These are phyloP conservation scores for Diplocarpon mali DNA, from an alignment of 2,329 filamentous ascomycete genomes.

Conservation along the genomic window DNA sequence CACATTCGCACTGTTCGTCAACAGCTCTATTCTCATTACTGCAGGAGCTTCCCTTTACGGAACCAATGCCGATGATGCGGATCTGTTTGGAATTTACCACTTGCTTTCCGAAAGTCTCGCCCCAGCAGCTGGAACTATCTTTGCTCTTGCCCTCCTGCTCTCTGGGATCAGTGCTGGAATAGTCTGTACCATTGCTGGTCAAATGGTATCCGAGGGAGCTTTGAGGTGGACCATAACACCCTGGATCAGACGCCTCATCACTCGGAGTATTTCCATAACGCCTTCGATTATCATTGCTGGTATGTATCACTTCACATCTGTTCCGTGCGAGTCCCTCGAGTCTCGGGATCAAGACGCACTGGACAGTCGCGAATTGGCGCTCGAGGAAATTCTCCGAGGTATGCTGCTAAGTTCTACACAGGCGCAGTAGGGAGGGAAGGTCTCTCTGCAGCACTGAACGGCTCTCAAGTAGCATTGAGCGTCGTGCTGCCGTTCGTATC, in stretches of 20 bases:
- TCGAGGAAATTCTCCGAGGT: too few relatives aligned
- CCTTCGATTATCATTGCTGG: slow-evolving; percentile 70
- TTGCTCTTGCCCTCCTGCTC: slow-evolving; percentile 69
- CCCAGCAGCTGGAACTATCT: slow-evolving; percentile 69
- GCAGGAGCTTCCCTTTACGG: slow-evolving; percentile 66
- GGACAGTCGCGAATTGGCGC: too few relatives aligned
- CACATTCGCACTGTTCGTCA: slow-evolving; percentile 76
- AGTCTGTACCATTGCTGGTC: slow-evolving; percentile 79
- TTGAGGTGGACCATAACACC: slow-evolving; percentile 63
- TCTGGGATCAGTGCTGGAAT: slow-evolving; percentile 75
- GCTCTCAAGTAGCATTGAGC: slow-evolving; percentile 66
- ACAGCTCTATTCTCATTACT: slow-evolving; percentile 71
- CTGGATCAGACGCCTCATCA: slow-evolving; percentile 69
- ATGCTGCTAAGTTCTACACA: too few relatives aligned
- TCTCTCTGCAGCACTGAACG: slow-evolving; percentile 61
- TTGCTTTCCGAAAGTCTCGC: slow-evolving; percentile 58
- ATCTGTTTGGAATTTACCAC: slow-evolving; percentile 74
- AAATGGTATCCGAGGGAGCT: slow-evolving; percentile 81
- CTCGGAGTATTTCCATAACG: slow-evolving; percentile 68
- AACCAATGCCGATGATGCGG: slow-evolving; percentile 50
- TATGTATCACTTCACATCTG: too few relatives aligned
- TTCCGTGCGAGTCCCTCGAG: too few relatives aligned
- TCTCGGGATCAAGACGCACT: too few relatives aligned
- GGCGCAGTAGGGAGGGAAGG: slow-evolving; percentile 63
- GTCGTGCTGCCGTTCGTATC: slow-evolving; percentile 74